phyloP scores from a whole-genome alignment of 1,284 basidiomycete genomes.

The Cutaneotrichosporon arboriforme region DNA sequence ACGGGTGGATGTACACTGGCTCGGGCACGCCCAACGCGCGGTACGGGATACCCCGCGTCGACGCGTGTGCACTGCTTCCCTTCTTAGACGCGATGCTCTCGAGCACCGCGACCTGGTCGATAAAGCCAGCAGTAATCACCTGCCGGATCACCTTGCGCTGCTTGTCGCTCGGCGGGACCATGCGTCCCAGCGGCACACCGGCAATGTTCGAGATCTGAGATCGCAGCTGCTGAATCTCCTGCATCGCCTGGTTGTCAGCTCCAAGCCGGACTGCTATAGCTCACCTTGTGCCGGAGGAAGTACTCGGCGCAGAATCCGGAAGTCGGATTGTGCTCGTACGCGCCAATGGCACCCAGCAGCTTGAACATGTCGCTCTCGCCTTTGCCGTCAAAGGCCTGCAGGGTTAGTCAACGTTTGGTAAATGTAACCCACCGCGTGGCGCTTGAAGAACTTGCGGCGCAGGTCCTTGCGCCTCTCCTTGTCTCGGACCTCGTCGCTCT shows the following conservation, averaged over 20 bases:
- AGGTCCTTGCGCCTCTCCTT: slow-evolving; percentile 64
- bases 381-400: slow-evolving; percentile 52
- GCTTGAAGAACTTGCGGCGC: slow-evolving; percentile 70
- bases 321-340: slow-evolving; percentile 85
- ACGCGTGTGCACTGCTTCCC: slow-evolving; percentile 59
- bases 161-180: slow-evolving; percentile 50
- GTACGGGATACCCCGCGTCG: slow-evolving; percentile 76
- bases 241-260: slow-evolving; percentile 69
- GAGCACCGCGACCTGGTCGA: slow-evolving; percentile 91
- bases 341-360: slow-evolving; percentile 84
- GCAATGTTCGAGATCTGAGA: slow-evolving; percentile 82
- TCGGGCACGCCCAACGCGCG: slow-evolving; percentile 73
- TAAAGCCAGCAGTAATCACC: slow-evolving; percentile 80
- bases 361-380: slow-evolving; percentile 86
- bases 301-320: slow-evolving; percentile 78
- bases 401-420: slow-evolving; percentile 16
- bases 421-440: slow-evolving; percentile 58
- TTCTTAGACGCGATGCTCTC: slow-evolving; percentile 68
- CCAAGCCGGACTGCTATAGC: slow-evolving; percentile 17
- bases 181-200: slow-evolving; percentile 58
- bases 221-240: slow-evolving; percentile 97
- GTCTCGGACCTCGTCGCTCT: slow-evolving; percentile 57
- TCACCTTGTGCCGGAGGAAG: slow-evolving; percentile 85
- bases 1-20: slow-evolving; percentile 90
- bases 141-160: slow-evolving; percentile 89